phyloP scores from a whole-genome alignment of 2,329 filamentous ascomycete genomes.

The Diplodia mutila region DNA sequence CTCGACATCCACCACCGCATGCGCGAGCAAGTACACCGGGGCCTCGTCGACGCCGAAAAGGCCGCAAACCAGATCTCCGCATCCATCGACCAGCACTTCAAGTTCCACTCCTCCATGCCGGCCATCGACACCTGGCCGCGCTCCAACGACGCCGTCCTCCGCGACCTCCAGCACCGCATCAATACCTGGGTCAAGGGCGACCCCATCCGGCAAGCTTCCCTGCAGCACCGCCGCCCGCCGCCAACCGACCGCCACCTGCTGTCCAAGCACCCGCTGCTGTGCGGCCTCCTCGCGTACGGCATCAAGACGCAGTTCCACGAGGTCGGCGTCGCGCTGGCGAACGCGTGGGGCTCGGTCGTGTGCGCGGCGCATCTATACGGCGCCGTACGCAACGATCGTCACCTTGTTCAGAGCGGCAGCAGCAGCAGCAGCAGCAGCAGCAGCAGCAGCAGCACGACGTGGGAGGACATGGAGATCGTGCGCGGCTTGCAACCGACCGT shows the following conservation, averaged over 20 bases:
- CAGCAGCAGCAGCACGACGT: too few species aligned
- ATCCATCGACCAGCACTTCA: slow-evolving; percentile 21
- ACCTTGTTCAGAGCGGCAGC: slow-evolving; percentile 30
- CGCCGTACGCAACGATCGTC: slow-evolving; percentile 40
- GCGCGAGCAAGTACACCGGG: slow-evolving; percentile 29
- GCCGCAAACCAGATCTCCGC: slow-evolving; percentile 25
- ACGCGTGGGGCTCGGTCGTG: slow-evolving; percentile 47
- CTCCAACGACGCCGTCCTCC: slow-evolving; percentile 29
- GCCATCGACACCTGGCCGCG: slow-evolving; percentile 29
- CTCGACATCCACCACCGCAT: slow-evolving; percentile 44
- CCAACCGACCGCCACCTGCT: slow-evolving; percentile 27
- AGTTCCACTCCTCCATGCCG: slow-evolving; percentile 31
- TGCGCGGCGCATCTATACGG: slow-evolving; percentile 50
- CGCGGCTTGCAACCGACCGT: too few species aligned
- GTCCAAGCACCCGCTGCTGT: slow-evolving; percentile 32
- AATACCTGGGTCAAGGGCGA: slow-evolving; percentile 26
- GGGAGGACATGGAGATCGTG: slow-evolving; percentile 49
- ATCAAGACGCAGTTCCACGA: slow-evolving; percentile 41
- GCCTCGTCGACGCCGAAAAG: slow-evolving; percentile 25
- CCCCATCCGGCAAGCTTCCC: background rate
- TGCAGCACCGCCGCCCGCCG: background rate
- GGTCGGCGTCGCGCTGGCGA: slow-evolving; percentile 39
- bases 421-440: too few species aligned
- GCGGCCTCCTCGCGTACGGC: slow-evolving; percentile 45
- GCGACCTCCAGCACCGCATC: slow-evolving; percentile 24